Base-by-base conservation (phyloP, 192 early-diverging fungal genomes). In the Allomyces arbusculus region DNA sequence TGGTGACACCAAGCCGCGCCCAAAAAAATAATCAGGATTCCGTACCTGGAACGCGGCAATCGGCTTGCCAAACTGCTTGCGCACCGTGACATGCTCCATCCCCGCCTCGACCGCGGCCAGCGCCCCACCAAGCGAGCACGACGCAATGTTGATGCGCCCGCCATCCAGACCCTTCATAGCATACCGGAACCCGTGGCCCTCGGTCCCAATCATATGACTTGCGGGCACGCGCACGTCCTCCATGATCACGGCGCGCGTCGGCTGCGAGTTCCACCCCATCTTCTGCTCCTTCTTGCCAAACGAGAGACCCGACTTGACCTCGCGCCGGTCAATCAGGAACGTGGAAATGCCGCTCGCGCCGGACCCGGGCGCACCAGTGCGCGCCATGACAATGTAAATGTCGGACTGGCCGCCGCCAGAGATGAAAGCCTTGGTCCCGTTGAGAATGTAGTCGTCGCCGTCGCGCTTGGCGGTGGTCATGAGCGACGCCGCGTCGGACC, bases 141-240 rank as follows among this genome's bases (percentile, higher is more conserved):
- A 80, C 14, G 79, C 77, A 73, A 80, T 82, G 70, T 82, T 82
- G 67, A 78, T 67, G 4, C 78, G 71, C 20, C 82, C 82, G 6
- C 82, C 82, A 64, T 83, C 80, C 25, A 84, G 70, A 7, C 80
- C 82, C 69, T 80, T 78, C 82, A 84, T 84, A 28, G 82, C 82
- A 65, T 82, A 82, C 19, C 67, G 71, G 73, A 84, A 84, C 10
- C 82, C 82, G 24, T 84, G 74, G 12, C 82, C 82, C 55, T 79
- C 79, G 25, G 50, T 65, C n/a, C 79, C 82, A 61, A 84, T 67
- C 64, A 84, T 28, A 63, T 82, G 83, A 28, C 68, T 65, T 16
- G 62, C 71, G 0, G 82, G 82, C 22, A 83, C 78, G 43, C 71
- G 67, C 50, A 72, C 75, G 69, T 83, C 80, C 65, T 83, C 82